Conservation (phyloP, 2,329 filamentous ascomycete genomes). For the Arthrobotrys sinensis region DNA sequence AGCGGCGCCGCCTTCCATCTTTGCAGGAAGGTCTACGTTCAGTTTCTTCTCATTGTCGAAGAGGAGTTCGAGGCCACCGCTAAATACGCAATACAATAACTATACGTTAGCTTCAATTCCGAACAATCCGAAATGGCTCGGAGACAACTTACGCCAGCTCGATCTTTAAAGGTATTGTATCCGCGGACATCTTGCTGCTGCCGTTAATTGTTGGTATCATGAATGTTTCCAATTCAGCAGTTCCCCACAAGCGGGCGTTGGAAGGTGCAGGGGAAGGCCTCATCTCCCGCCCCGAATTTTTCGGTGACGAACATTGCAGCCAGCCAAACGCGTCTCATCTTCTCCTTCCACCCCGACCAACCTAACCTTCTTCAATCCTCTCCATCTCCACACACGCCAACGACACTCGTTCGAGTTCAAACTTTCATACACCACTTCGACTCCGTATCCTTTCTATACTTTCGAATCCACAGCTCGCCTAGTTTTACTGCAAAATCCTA, state of each 20-base stretch:
- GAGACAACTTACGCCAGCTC: conserved; percentile 70
- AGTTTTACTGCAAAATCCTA: background rate
- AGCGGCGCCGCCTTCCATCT: conserved; percentile 71
- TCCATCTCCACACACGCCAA: conserved; percentile 21
- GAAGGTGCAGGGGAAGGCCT: conserved; percentile 11
- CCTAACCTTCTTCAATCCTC: conserved; percentile 12
- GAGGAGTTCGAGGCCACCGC: conserved; percentile 93
- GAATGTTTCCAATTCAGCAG: conserved; percentile 4
- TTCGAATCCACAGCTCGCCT: background rate
- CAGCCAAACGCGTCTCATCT: conserved; percentile 56
- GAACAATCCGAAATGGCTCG: background rate
- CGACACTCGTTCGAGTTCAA: conserved; percentile 12
- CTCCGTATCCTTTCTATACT: conserved; percentile 5
- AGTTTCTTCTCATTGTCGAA: conserved; percentile 87
- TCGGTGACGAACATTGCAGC: conserved; percentile 43
- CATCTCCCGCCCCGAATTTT: conserved; percentile 60
- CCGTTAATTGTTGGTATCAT: conserved; percentile 1
- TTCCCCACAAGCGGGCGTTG: conserved; percentile 33
- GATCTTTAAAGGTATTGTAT: conserved; percentile 45
- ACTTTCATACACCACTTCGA: background rate
- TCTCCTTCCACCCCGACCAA: conserved; percentile 12
- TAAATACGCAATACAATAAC: conserved; percentile 66
- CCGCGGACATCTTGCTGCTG: conserved; percentile 23
- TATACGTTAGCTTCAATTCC: conserved; percentile 5
- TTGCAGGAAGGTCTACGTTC: conserved; percentile 77